Base-by-base conservation (phyloP, 257 asterid genomes). In the Nicotiana sylvestris region DNA sequence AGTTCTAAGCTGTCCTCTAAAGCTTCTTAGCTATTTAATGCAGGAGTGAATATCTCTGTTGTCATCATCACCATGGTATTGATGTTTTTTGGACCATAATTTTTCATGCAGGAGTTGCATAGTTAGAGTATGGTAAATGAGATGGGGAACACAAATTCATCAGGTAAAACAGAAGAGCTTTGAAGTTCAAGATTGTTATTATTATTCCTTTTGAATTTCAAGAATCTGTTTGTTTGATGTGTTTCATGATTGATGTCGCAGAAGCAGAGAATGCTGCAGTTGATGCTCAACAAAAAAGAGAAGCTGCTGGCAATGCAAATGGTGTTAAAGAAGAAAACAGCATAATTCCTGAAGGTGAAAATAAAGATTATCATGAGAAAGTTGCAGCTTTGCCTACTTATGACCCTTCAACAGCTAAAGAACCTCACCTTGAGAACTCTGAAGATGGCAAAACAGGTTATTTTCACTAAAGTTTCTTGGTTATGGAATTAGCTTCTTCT, bases 131-230 rank as follows among this genome's bases (percentile, higher is more conserved):
- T 81, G 90, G 82, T 77, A 56, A 82, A 60, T 81, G 91, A 87
- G 85, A 91, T 94, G 97, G 98, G 97, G n/a, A 94, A 94, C 89
- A 92, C 89, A 72, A 92, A 85, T 83, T 84, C 93, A 84, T 88
- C 96, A 60, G 94, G 98, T 91, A 88, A 39, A 21, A 61, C 56
- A 61, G 2, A 51, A 51, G 4, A 27, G 1, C 64, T 51, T 25
- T 74, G 4, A 4, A 74, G 62, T 74, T 49, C 15, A 70, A 10
- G 4, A 69, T 9, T 69, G 56, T 4, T 15, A 35, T 8, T 18
- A 4, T 69, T 18, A 4, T 69, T 69, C 9, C 33, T 0, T 39
- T 70, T 9, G 15, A 27, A 21, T 25, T 61, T 25, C 79, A 49
- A 74, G 79, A 74, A 4, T 82, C 55, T 4, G 13, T 55, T 37